Conservation (phyloP, 768 basidiomycete species). For the Tremella fuciformis region DNA sequence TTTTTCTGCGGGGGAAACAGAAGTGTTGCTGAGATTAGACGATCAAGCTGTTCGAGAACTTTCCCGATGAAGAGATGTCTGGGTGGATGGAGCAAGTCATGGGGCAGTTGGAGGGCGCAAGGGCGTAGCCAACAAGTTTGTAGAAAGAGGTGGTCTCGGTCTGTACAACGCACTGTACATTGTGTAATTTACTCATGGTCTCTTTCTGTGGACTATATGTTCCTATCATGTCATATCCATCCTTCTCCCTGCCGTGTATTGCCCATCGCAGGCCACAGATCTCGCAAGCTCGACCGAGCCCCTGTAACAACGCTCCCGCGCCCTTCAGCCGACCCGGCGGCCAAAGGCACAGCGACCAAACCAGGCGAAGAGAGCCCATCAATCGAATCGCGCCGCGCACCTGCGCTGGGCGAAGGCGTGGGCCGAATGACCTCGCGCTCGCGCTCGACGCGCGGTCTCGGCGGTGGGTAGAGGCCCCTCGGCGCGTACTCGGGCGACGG, state of each 20-base stretch:
- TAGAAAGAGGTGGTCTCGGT: not conserved
- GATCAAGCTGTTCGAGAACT: constrained; percentile 20
- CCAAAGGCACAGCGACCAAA: not conserved
- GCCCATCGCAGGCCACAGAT: constrained; percentile 11
- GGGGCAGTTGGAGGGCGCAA: constrained; percentile 13
- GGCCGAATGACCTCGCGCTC: not conserved
- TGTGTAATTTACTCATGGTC: not conserved
- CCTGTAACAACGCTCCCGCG: not conserved
- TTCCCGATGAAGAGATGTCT: constrained; percentile 24
- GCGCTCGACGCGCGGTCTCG: not conserved
- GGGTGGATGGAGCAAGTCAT: constrained; percentile 23
- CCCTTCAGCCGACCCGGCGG: not conserved
- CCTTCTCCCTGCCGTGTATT: constrained; percentile 11
- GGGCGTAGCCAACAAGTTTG: not conserved
- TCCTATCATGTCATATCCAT: constrained; percentile 16
- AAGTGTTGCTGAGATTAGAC: constrained; percentile 18
- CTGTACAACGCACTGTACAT: too few species aligned
- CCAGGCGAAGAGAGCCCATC: not conserved
- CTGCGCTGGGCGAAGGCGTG: not conserved
- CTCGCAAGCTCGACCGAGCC: constrained; percentile 5
- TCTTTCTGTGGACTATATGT: not conserved
- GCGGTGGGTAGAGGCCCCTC: not conserved
- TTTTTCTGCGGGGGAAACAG: not conserved
- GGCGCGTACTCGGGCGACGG: constrained; percentile 1
- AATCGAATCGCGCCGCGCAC: not conserved